A percentile compares a stretch with the other conserved stretches of the same genome.
phyloP scores from a whole-genome alignment of 2,329 filamentous ascomycete genomes.

The Sclerotinia spermophila region DNA sequence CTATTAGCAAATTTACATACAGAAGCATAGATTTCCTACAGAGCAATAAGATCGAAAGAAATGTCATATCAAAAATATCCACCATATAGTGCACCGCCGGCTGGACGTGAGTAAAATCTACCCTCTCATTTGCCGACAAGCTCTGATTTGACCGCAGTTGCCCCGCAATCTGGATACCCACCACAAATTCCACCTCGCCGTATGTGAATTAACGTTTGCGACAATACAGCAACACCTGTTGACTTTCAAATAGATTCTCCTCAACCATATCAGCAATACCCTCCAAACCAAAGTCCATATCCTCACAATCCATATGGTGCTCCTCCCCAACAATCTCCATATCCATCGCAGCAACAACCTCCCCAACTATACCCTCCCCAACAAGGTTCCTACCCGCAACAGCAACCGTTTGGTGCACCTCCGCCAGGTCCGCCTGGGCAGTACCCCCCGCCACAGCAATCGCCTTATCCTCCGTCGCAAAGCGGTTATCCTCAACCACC shows the following conservation, averaged over 20 bases:
- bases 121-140: slow-evolving; percentile 20
- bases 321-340: slow-evolving; percentile 32
- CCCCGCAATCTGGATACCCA: slow-evolving; percentile 17
- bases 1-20: not conserved
- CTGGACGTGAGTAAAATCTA: slow-evolving; percentile 22
- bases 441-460: slow-evolving; percentile 42
- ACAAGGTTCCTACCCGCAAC: slow-evolving; percentile 39
- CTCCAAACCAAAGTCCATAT: slow-evolving; percentile 23
- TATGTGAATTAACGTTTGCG: not conserved
- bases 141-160: slow-evolving; percentile 20
- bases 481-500: slow-evolving; percentile 18
- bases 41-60: not conserved
- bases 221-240: not conserved
- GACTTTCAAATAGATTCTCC: slow-evolving; percentile 10
- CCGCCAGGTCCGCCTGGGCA: slow-evolving; percentile 25
- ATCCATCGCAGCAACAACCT: slow-evolving; percentile 19
- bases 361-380: slow-evolving; percentile 19
- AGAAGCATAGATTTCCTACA: not conserved
- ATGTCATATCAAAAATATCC: slow-evolving; percentile 20
- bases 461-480: slow-evolving; percentile 40
- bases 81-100: slow-evolving; percentile 24
- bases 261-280: slow-evolving; percentile 23
- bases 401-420: slow-evolving; percentile 43
- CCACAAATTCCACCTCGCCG: slow-evolving; percentile 16
- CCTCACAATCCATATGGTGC: slow-evolving; percentile 27